Conservation (phyloP, 345 rosid species). For the Salix purpurea region DNA sequence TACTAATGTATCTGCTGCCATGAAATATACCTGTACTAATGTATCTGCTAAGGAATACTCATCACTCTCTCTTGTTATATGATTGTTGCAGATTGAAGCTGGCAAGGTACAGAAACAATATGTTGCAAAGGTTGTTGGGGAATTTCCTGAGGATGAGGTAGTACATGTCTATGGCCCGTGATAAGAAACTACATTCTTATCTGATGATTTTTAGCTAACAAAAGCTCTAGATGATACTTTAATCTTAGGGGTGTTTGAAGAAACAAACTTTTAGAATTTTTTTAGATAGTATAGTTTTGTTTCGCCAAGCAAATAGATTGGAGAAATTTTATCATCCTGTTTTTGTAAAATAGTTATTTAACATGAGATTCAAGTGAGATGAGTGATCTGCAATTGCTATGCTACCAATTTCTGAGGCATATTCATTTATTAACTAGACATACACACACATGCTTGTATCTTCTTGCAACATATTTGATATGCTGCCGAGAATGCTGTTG, state of each 20-base stretch:
- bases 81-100: slow-evolving; percentile 61
- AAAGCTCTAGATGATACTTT: background rate
- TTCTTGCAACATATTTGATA: no score
- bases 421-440: background rate
- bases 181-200: slow-evolving; percentile 2
- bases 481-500: no score
- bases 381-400: background rate
- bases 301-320: background rate
- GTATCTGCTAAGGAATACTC: background rate
- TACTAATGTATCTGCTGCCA: background rate
- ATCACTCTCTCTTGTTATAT: background rate
- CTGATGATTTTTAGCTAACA: background rate
- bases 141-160: slow-evolving; percentile 82
- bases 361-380: background rate
- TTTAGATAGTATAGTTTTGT: background rate
- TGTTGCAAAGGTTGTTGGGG: slow-evolving; percentile 70
- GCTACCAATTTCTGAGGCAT: background rate
- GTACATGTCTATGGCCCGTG: background rate
- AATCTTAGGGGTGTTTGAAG: background rate
- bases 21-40: background rate
- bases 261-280: background rate
- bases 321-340: background rate
- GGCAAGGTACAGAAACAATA: slow-evolving; percentile 69
- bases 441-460: no score
- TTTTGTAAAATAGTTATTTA: background rate